phyloP scores from a whole-genome alignment of 2,329 filamentous ascomycete genomes.

The Fusarium aywerte region DNA sequence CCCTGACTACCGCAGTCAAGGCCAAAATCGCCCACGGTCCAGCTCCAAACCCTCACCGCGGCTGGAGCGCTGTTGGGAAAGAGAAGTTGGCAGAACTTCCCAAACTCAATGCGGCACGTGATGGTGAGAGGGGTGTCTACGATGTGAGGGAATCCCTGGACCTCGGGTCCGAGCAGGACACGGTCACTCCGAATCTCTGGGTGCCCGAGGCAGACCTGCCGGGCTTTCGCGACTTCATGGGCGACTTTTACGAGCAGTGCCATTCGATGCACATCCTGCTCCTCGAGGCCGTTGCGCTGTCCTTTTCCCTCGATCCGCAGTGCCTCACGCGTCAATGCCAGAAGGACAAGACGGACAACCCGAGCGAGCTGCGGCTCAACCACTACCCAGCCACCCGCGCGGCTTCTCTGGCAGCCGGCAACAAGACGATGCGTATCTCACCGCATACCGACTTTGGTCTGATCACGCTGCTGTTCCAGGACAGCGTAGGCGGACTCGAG shows the following conservation, averaged over 20 bases:
- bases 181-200: constrained; percentile 7
- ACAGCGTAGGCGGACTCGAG: constrained; percentile 10
- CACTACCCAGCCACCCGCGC: constrained; percentile 10
- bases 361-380: constrained; percentile 8
- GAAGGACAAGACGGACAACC: constrained; percentile 9
- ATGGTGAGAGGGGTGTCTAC: constrained; percentile 10
- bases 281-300: constrained; percentile 5
- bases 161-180: constrained; percentile 9
- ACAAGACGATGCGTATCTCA: constrained; percentile 12
- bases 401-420: constrained; percentile 6
- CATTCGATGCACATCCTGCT: constrained; percentile 11
- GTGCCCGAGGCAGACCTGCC: constrained; percentile 8
- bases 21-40: constrained; percentile 8
- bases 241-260: constrained; percentile 10
- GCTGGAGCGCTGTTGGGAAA: constrained; percentile 12
- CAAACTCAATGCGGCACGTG: constrained; percentile 7
- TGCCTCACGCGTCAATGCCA: constrained; percentile 6
- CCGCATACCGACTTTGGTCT: constrained; percentile 12
- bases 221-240: constrained; percentile 7
- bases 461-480: constrained; percentile 7
- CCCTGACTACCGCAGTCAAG: constrained; percentile 6
- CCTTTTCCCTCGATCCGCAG: constrained; percentile 8
- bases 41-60: constrained; percentile 10
- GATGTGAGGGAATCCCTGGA: constrained; percentile 11
- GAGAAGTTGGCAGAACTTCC: constrained; percentile 13